Base-by-base conservation (phyloP, 2,329 filamentous ascomycete species). In the Beauveria sp. region DNA sequence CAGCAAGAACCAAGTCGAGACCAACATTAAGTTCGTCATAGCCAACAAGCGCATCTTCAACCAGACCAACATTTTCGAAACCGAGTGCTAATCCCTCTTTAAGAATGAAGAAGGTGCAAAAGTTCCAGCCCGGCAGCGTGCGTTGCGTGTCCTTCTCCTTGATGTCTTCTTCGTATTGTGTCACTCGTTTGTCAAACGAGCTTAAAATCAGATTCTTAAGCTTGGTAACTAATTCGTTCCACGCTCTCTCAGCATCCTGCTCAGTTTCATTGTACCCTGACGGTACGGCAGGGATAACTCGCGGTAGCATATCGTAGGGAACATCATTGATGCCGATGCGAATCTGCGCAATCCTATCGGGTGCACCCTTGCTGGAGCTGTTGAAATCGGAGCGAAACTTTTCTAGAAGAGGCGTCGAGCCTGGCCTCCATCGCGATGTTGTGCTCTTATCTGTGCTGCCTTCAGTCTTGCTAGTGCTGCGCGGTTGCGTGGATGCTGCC, bases 101-200 rank as follows among this genome's bases (percentile, higher is more conserved):
- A 9, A 99, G 81, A 18, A 99, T 93, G 72, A 99, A 99, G 72
- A 99, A 99, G 0, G 95, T 99, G 75, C 95, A 98, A 72, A 99
- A 99, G 71, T 99, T 99, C 95, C 95, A 99, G 0, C 95, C 95
- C 0, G 95, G 95, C 20, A 99, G 77, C 40, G 81, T 87, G 52
- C 93, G 84, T 72, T 98, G 93, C 0, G 88, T 84, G 68, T 98
- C 93, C 70, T 93, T 95, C 73, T 97, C 95, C 65, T 91, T 89
- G 67, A 99, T 96, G 67, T 99, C 95, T 63, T 97, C 93, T 74
- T 99, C 95, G 72, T 99, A 99, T 69, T 98, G 93, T 22, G 85
- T 87, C 1, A 99, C 95, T 9, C 95, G 86, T 67, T 88, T 81
- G 75, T 98, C 93, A 71, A 99, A 99, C 1, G 93, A 96, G 6